Evolutionary conservation across 139 green algal genomes (phyloP).

Genomic region (Choricystis sp.): DNA sequence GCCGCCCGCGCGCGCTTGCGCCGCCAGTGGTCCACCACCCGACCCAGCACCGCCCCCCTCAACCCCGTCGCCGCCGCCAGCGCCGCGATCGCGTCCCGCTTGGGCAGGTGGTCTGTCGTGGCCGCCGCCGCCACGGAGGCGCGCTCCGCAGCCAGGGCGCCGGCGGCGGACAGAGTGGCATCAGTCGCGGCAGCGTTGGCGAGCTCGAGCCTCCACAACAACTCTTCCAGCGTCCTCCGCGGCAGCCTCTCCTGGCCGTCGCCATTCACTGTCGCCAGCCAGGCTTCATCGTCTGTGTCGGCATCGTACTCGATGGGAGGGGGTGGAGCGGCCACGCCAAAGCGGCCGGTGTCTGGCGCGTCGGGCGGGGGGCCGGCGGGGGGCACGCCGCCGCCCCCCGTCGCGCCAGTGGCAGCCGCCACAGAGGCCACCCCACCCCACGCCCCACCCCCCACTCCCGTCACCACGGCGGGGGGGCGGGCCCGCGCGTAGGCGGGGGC

Average conservation of each 20-base stretch:
- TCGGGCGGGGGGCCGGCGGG: too few relatives aligned
- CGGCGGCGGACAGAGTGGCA: constrained; percentile 18
- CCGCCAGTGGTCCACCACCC: constrained; percentile 87
- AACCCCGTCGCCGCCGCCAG: constrained; percentile 12
- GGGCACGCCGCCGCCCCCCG: too few relatives aligned
- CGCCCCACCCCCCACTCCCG: too few relatives aligned
- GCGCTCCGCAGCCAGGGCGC: constrained; percentile 19
- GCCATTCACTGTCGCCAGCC: constrained; percentile 70
- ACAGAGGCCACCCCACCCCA: too few relatives aligned
- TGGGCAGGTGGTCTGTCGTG: constrained; percentile 42
- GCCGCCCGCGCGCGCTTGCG: constrained; percentile 52
- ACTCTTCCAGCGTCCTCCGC: constrained; percentile 22
- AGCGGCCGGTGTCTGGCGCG: too few relatives aligned
- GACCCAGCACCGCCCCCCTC: constrained; percentile 17
- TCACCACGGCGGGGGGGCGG: too few relatives aligned
- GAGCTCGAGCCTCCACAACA: constrained; percentile 62
- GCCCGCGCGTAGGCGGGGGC: constrained; percentile 51
- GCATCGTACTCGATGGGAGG: constrained; percentile 97
- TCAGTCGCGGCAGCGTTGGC: constrained; percentile 43
- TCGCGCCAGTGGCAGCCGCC: too few relatives aligned
- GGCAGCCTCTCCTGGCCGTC: constrained; percentile 32
- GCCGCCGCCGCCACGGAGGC: constrained; percentile 29
- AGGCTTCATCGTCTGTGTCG: constrained; percentile 81
- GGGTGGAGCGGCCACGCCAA: too few relatives aligned
- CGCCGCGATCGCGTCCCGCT: constrained; percentile 38